These are phyloP conservation scores for Buddleja alternifolia DNA, from an alignment of 257 asterid genomes.

Conservation along the genomic window DNA sequence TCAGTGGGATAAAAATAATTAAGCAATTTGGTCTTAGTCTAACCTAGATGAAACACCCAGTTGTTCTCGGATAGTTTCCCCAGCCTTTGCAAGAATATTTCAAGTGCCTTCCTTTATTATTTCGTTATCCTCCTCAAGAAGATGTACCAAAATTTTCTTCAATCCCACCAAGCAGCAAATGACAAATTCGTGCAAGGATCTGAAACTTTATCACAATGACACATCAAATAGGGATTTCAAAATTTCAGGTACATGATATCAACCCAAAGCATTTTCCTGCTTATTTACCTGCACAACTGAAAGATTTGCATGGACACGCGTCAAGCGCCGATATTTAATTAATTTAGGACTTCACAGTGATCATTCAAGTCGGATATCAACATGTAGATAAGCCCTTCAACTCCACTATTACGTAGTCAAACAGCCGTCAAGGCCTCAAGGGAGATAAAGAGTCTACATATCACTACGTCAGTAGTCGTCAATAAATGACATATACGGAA, in stretches of 20 bases:
- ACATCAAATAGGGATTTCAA: slow-evolving; percentile 25
- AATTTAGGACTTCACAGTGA: no score
- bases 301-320: no score
- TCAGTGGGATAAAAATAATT: slow-evolving; percentile 25
- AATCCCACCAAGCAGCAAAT: slow-evolving; percentile 79
- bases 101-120: slow-evolving; percentile 92
- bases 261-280: neutral
- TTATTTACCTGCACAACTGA: no score
- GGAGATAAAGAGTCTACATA: slow-evolving; percentile 16
- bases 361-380: no score
- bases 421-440: neutral
- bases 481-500: slow-evolving; percentile 21
- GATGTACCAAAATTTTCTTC: slow-evolving; percentile 83
- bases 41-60: slow-evolving; percentile 93
- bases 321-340: no score
- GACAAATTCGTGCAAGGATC: slow-evolving; percentile 96
- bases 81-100: slow-evolving; percentile 98
- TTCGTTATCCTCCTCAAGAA: slow-evolving; percentile 97
- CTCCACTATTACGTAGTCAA: slow-evolving; percentile 1
- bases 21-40: slow-evolving; percentile 21
- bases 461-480: slow-evolving; percentile 19
- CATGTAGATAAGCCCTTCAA: no score
- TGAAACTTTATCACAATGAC: slow-evolving; percentile 42
- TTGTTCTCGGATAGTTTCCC: slow-evolving; percentile 94
- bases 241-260: slow-evolving; percentile 9